Evolutionary conservation across 139 green algal species (phyloP).

Genomic region (Chlamydomonas asymmetrica): DNA sequence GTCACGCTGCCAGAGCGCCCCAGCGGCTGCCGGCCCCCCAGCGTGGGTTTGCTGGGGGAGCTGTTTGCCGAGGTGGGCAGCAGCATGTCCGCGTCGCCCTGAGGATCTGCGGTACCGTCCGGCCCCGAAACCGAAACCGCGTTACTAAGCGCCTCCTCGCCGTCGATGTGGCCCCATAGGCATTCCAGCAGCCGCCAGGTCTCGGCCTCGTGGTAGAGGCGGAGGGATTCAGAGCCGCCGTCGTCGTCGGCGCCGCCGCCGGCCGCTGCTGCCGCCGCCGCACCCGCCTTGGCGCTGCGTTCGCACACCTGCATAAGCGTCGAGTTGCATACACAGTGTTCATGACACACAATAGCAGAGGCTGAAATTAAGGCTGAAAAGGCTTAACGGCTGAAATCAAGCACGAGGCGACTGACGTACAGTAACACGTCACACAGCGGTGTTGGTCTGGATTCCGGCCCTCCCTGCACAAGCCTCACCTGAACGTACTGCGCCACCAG

Average conservation of each 20-base stretch:
- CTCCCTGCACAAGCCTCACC: not conserved
- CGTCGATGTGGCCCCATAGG: constrained; percentile 43
- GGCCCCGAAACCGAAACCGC: too few relatives aligned
- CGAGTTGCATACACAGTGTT: too few relatives aligned
- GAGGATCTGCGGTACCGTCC: too few relatives aligned
- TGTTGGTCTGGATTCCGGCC: not conserved
- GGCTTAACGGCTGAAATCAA: too few relatives aligned
- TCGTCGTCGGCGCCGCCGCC: constrained; percentile 4
- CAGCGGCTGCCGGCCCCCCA: not conserved
- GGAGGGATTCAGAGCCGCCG: not conserved
- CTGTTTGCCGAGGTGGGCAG: not conserved
- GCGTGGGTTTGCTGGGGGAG: not conserved
- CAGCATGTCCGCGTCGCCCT: too few relatives aligned
- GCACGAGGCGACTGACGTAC: too few relatives aligned
- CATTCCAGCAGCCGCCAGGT: constrained; percentile 75
- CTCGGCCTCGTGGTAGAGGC: constrained; percentile 54
- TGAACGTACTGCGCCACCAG: constrained; percentile 22
- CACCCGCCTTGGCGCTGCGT: constrained; percentile 11
- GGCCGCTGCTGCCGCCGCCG: not conserved
- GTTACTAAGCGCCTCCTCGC: constrained; percentile 17
- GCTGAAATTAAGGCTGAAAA: too few relatives aligned
- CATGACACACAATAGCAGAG: too few relatives aligned
- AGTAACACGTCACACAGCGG: too few relatives aligned
- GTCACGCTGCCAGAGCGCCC: not conserved
- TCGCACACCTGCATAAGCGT: constrained; percentile 16